These are phyloP conservation scores for Tieghemiomyces parasiticus DNA, from an alignment of 192 early-diverging fungal species.

Conservation along the genomic window DNA sequence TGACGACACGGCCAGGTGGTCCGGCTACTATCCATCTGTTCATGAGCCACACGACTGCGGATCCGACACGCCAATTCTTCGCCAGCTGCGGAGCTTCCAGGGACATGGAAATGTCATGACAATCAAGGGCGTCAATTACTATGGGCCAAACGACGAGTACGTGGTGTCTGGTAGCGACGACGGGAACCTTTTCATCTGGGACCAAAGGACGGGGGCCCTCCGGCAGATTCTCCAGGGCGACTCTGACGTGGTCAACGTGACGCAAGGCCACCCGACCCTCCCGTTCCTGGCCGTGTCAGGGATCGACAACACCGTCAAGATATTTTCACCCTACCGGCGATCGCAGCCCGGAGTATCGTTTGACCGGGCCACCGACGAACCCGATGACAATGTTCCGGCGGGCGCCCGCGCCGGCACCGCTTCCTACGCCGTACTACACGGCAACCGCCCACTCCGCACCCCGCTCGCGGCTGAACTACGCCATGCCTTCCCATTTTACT, in stretches of 20 bases:
- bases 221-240: conserved; percentile 53
- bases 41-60: background rate
- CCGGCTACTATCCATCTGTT: background rate
- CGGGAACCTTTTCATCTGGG: conserved; percentile 52
- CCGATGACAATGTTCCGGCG: too few species aligned
- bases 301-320: conserved; percentile 57
- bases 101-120: conserved; percentile 32
- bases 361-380: too few species aligned
- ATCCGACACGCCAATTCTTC: conserved; percentile 8
- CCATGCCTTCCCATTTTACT: too few species aligned
- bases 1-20: background rate
- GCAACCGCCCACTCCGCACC: too few species aligned
- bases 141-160: conserved; percentile 43
- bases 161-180: conserved; percentile 69
- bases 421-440: too few species aligned
- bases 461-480: too few species aligned
- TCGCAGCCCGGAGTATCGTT: too few species aligned
- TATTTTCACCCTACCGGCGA: conserved; percentile 37
- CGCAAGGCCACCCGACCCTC: conserved; percentile 38
- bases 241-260: conserved; percentile 36
- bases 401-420: too few species aligned
- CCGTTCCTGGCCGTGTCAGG: conserved; percentile 51
- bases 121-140: conserved; percentile 62
- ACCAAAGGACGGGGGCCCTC: conserved; percentile 37
- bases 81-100: conserved; percentile 17